Evolutionary conservation across 2,329 filamentous ascomycete species (phyloP).

Genomic region (Apiospora malaysiana): DNA sequence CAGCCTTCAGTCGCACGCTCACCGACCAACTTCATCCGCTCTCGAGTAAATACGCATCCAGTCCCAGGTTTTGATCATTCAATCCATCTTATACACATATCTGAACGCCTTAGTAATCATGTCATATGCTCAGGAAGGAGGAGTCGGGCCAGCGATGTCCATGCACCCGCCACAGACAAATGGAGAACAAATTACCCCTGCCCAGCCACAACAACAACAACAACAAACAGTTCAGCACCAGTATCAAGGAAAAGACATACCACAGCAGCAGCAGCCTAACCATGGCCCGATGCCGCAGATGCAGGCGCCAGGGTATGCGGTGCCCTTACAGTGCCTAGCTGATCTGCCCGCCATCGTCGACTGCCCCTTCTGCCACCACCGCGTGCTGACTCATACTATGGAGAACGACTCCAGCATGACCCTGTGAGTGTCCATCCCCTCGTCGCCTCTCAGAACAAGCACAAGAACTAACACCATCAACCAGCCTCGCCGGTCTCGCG

Average conservation of each 20-base stretch:
- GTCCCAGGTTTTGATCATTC: neutral
- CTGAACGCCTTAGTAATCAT: neutral
- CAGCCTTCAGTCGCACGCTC: neutral
- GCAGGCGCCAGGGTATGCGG: neutral
- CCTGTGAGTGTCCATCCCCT: conserved; percentile 17
- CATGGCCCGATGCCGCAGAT: neutral
- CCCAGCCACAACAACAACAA: conserved; percentile 19
- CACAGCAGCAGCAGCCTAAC: neutral
- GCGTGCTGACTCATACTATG: conserved; percentile 24
- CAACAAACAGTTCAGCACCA: neutral
- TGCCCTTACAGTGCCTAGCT: neutral
- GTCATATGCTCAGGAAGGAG: neutral
- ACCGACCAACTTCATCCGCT: neutral
- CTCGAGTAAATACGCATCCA: neutral
- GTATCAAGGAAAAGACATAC: neutral
- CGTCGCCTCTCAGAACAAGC: neutral
- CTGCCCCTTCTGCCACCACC: conserved; percentile 26
- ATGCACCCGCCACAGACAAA: neutral
- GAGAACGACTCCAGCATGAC: conserved; percentile 27
- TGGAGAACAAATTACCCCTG: neutral
- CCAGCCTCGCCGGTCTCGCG: conserved; percentile 23
- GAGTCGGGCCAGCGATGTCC: neutral
- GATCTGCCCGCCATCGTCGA: conserved; percentile 25
- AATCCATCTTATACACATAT: neutral
- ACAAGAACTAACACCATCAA: neutral